Evolutionary conservation across 805 yeast genomes (phyloP).

Genomic region (Candida montana): DNA sequence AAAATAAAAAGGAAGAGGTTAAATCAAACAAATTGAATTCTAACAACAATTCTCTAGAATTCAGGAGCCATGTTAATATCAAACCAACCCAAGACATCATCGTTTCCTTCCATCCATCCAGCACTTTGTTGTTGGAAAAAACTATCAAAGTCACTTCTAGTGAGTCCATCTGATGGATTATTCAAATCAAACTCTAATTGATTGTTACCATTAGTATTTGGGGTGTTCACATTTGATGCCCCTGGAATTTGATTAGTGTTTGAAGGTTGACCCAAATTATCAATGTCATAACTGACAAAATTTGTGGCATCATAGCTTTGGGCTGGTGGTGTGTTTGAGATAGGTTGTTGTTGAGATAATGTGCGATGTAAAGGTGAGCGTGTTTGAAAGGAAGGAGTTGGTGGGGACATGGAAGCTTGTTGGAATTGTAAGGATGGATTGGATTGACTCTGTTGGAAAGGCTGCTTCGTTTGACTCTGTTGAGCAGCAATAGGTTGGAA

Average conservation of each 20-base stretch:
- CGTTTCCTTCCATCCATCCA: constrained; percentile 81
- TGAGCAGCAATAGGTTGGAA: too few relatives aligned
- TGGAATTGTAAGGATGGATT: neutral
- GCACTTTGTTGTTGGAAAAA: constrained; percentile 79
- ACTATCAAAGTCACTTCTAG: constrained; percentile 37
- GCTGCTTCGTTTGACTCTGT: too few relatives aligned
- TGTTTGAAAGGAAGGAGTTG: neutral
- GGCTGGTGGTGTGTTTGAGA: constrained; percentile 1
- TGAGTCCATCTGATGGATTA: constrained; percentile 20
- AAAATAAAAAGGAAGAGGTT: neutral
- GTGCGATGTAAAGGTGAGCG: neutral
- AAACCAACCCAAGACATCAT: constrained; percentile 93
- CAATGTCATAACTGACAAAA: constrained; percentile 15
- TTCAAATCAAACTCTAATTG: constrained; percentile 7
- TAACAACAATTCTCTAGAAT: constrained; percentile 29
- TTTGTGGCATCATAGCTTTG: constrained; percentile 10
- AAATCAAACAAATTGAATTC: too few relatives aligned
- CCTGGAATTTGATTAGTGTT: neutral
- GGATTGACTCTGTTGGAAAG: constrained; percentile 4
- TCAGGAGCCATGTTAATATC: constrained; percentile 72
- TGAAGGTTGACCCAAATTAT: constrained; percentile 3
- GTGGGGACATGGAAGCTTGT: neutral
- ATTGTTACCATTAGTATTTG: constrained; percentile 1
- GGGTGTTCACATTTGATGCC: constrained; percentile 10
- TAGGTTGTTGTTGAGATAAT: neutral